Percentiles rank a stretch among this genome's conserved stretches.
Evolutionary conservation across 345 rosid species (phyloP).

Genomic region (Excoecaria cochinchinensis): DNA sequence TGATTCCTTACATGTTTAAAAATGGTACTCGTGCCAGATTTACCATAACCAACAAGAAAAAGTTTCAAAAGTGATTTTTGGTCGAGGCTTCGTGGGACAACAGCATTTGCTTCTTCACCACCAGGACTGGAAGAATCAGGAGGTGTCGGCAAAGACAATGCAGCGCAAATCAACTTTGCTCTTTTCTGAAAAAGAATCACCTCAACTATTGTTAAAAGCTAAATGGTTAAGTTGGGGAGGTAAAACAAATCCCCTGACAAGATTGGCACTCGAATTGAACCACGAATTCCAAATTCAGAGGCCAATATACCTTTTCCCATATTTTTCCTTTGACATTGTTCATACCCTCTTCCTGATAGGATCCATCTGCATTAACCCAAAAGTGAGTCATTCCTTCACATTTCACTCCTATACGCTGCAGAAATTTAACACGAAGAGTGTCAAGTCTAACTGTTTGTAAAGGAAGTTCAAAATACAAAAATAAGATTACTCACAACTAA

Average conservation of each 20-base stretch:
- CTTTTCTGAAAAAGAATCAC: conserved; percentile 39
- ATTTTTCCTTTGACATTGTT: conserved; percentile 41
- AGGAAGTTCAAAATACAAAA: neutral
- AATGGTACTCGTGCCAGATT: conserved; percentile 81
- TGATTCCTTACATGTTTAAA: conserved; percentile 65
- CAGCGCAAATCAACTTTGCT: conserved; percentile 40
- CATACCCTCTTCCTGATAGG: conserved; percentile 79
- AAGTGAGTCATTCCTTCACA: conserved; percentile 69
- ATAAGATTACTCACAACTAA: conserved; percentile 8
- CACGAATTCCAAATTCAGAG: conserved; percentile 2
- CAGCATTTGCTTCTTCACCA: conserved; percentile 36
- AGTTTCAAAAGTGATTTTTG: conserved; percentile 44
- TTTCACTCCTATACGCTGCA: conserved; percentile 59
- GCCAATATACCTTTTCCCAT: conserved; percentile 62
- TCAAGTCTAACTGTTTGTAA: conserved; percentile 3
- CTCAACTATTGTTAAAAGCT: conserved; percentile 10
- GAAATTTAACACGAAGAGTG: conserved; percentile 17
- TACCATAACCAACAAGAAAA: conserved; percentile 68
- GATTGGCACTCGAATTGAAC: neutral
- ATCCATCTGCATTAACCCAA: conserved; percentile 70
- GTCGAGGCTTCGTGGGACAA: conserved; percentile 9
- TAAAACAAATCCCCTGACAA: conserved; percentile 12
- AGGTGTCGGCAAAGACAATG: conserved; percentile 68
- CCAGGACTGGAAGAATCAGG: conserved; percentile 26
- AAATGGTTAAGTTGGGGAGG: conserved; percentile 11